Conservation (phyloP, 2,329 filamentous ascomycete genomes). For the Colletotrichum graminicola region DNA sequence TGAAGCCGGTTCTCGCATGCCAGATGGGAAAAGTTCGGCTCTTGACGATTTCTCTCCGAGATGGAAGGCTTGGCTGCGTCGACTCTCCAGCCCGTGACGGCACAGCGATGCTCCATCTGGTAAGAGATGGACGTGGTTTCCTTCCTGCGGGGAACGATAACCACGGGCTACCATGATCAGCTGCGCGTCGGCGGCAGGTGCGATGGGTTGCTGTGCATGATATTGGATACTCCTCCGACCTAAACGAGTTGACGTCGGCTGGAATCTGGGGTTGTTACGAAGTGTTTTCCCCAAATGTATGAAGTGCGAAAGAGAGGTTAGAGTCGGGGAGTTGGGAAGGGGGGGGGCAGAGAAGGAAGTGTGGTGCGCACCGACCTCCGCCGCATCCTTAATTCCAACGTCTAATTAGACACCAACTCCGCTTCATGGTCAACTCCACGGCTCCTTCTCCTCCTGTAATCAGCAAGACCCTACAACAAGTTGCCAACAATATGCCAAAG, state of each 20-base stretch:
- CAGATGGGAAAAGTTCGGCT: conserved; percentile 27
- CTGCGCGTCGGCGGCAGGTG: neutral
- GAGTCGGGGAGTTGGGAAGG: neutral
- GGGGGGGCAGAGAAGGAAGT: neutral
- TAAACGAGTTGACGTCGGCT: neutral
- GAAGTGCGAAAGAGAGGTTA: neutral
- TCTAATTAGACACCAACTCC: neutral
- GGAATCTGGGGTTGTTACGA: neutral
- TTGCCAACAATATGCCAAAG: neutral
- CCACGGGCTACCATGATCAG: neutral
- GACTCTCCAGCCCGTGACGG: neutral
- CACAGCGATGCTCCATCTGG: neutral
- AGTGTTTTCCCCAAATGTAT: neutral
- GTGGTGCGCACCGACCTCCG: conserved; percentile 1
- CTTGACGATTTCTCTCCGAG: conserved; percentile 25
- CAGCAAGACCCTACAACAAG: neutral
- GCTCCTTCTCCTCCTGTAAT: neutral
- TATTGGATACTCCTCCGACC: neutral
- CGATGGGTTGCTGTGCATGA: neutral
- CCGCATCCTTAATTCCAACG: conserved; percentile 27
- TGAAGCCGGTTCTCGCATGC: conserved; percentile 9
- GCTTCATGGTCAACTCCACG: neutral
- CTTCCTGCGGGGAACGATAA: neutral
- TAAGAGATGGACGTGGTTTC: neutral
- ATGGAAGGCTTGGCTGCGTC: neutral